Conservation (phyloP, 108 stramenopile genomes). For the Parmales sp. region DNA sequence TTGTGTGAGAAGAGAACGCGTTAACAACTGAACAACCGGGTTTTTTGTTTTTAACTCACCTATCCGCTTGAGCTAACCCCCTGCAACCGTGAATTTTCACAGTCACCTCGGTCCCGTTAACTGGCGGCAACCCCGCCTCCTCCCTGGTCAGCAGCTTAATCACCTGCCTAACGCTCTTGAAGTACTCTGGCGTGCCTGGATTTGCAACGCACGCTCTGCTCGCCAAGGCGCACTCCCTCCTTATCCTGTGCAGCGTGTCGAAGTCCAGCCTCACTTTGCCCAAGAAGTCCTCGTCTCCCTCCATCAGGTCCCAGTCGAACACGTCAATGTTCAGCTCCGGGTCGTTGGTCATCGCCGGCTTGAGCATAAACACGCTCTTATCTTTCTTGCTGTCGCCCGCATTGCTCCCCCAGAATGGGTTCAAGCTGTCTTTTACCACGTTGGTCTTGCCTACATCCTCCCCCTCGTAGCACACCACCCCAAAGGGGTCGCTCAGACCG, state of each 20-base stretch:
- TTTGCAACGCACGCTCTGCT: too few relatives aligned
- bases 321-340: constrained; percentile 4
- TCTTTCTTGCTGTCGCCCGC: not conserved
- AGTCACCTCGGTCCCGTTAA: not conserved
- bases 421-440: not conserved
- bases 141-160: constrained; percentile 3
- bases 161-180: not conserved
- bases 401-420: not conserved
- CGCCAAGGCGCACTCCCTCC: not conserved
- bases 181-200: not conserved
- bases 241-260: not conserved
- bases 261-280: not conserved
- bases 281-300: constrained; percentile 8
- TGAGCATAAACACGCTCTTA: not conserved
- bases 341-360: not conserved
- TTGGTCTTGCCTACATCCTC: not conserved
- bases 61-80: not conserved
- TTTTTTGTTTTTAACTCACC: too few relatives aligned
- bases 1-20: too few relatives aligned
- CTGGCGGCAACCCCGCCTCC: not conserved
- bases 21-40: too few relatives aligned
- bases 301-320: constrained; percentile 6
- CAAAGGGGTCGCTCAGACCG: not conserved
- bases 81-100: not conserved
- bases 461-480: not conserved